phyloP scores from a whole-genome alignment of 164 flowering plant species.

The Aristolochia contorta region DNA sequence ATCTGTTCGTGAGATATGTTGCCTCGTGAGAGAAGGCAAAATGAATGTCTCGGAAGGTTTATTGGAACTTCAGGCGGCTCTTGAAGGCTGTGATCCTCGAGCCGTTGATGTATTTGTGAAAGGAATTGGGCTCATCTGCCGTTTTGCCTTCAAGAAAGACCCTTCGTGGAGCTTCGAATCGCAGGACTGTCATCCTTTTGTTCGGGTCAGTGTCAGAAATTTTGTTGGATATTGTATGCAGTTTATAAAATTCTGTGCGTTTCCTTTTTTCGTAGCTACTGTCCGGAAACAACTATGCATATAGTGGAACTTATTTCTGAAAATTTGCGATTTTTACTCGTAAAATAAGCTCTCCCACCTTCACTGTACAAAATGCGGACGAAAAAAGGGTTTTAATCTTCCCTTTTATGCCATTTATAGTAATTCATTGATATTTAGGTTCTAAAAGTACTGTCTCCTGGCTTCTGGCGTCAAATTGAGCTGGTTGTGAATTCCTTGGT shows the following conservation, averaged over 20 bases:
- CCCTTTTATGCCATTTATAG: no score
- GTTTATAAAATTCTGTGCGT: background rate
- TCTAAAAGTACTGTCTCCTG: no score
- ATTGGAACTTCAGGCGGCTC: constrained; percentile 77
- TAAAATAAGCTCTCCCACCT: no score
- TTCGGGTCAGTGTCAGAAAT: constrained; percentile 33
- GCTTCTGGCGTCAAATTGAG: no score
- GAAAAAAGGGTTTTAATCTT: no score
- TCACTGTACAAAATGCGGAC: no score
- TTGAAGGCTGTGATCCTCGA: constrained; percentile 46
- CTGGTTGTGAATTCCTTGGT: no score
- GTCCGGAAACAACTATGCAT: no score
- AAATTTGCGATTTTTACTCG: no score
- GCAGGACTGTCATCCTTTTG: constrained; percentile 60
- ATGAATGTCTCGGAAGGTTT: constrained; percentile 38
- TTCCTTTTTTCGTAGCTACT: background rate
- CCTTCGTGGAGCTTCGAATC: constrained; percentile 23
- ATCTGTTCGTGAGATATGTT: constrained; percentile 76
- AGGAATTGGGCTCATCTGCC: constrained; percentile 57
- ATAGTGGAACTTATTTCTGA: no score
- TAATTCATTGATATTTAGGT: no score
- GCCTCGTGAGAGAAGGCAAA: constrained; percentile 44
- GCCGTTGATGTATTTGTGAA: constrained; percentile 52
- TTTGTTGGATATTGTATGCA: background rate
- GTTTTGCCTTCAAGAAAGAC: constrained; percentile 35